Base-by-base conservation (phyloP, 148 eudicot species). In the Amaranthus cruentus region DNA sequence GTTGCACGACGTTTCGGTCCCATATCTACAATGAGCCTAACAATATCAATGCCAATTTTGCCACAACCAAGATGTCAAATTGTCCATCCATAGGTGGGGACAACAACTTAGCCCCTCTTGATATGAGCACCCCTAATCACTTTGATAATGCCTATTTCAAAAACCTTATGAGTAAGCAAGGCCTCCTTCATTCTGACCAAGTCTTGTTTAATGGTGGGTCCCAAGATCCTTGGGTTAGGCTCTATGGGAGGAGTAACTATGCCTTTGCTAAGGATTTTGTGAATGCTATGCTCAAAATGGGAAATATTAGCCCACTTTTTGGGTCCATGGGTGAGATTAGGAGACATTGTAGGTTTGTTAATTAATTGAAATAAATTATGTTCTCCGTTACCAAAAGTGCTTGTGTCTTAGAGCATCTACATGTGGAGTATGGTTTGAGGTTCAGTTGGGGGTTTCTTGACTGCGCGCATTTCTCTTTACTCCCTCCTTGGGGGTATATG, bases 101-200 rank as follows among this genome's bases (percentile, higher is more conserved):
- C 47, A 6, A 62, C 67, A 87, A 80, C 74, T 42, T 84, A 63
- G 81, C 85, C n/a, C 78, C 84, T 54, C 73, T 87, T 2, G 90
- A 87, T 61, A 38, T 62, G 14, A 58, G 60, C 47, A 73, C 83
- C 9, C 83, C 90, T 0, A 68, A 9, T 7, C 50, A 49, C 7
- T 89, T 89, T 56, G 85, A 80, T 14, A 83, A 85, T 50, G 65
- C 75, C 6, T 85, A 80, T 60, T 87, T 69, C 76, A 46, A 70
- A 66, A 79, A 76, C 72, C 68, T 88, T 0, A 21, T 83, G 76
- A 68, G 62, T 28, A 68, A 47, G 62, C 79, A 74, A n/a, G 92
- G 87, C 55, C 80, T 88, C 3, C 77, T 88, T 21, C 85, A 83
- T 52, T 86, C 90, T 3, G 92, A 88, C 73, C 92, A 88, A 50